These are phyloP conservation scores for Candida berthetii DNA, from an alignment of 805 yeast genomes.

Conservation along the genomic window DNA sequence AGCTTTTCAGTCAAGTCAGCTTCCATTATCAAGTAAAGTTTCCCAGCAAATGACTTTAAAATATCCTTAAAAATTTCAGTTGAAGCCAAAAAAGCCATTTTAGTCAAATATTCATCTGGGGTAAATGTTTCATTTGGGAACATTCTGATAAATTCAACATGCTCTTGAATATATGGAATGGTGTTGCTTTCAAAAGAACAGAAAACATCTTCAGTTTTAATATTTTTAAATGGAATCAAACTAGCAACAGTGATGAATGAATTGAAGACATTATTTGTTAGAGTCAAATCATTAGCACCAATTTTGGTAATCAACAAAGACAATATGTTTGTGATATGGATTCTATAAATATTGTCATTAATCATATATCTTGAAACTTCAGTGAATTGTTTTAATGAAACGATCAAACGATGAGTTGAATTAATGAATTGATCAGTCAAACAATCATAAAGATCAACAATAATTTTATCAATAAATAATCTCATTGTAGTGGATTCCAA, in stretches of 20 bases:
- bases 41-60: constrained; percentile 46
- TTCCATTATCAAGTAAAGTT: constrained; percentile 60
- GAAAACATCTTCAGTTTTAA: constrained; percentile 34
- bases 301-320: constrained; percentile 72
- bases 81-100: constrained; percentile 62
- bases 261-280: constrained; percentile 64
- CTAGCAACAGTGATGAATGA: constrained; percentile 65
- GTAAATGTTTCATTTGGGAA: constrained; percentile 23
- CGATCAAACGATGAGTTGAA: constrained; percentile 73
- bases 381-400: constrained; percentile 64
- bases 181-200: constrained; percentile 32
- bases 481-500: constrained; percentile 40
- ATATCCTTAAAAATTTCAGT: constrained; percentile 64
- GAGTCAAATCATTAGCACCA: constrained; percentile 78
- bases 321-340: constrained; percentile 73
- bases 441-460: constrained; percentile 75
- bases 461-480: constrained; percentile 42
- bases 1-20: constrained; percentile 31
- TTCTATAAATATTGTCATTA: constrained; percentile 53
- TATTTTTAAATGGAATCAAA: constrained; percentile 65
- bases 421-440: constrained; percentile 55
- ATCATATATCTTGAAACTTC: constrained; percentile 65
- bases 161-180: constrained; percentile 57
- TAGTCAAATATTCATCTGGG: constrained; percentile 39
- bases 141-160: constrained; percentile 43